Conservation (phyloP, 75 land plant species). For the Cupressus sempervirens region DNA sequence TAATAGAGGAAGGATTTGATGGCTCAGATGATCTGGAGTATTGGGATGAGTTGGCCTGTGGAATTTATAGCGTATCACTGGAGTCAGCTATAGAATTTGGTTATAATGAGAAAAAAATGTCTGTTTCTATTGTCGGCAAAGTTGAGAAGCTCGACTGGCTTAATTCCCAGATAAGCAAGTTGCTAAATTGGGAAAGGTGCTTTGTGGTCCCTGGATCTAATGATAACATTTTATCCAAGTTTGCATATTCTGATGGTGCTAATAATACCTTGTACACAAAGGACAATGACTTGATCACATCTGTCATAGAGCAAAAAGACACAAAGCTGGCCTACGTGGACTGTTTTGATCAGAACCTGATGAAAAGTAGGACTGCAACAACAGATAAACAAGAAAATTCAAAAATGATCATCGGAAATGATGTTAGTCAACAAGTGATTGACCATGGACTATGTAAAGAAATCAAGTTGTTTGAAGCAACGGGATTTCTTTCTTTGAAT, state of each 20-base stretch:
- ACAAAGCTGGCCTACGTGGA: neutral
- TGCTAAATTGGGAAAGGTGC: conserved; percentile 69
- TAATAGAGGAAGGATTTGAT: neutral
- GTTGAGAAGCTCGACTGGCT: conserved; percentile 62
- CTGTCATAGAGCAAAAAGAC: neutral
- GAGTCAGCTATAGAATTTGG: neutral
- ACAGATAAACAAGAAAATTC: neutral
- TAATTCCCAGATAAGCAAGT: conserved; percentile 32
- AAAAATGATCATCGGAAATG: neutral
- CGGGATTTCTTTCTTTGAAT: neutral
- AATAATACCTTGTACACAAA: neutral
- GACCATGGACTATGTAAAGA: neutral
- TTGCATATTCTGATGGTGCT: neutral
- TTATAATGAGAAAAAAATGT: neutral
- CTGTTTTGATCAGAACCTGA: neutral
- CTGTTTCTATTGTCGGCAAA: conserved; percentile 23
- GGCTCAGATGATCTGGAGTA: conserved; percentile 22
- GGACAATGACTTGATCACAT: neutral
- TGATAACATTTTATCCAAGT: neutral
- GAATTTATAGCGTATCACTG: conserved; percentile 55
- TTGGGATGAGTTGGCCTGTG: conserved; percentile 95
- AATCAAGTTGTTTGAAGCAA: neutral
- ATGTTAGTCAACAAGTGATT: neutral
- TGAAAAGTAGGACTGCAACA: neutral
- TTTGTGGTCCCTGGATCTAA: conserved; percentile 37